These are phyloP conservation scores for Cyclostephanos tholiformis DNA, from an alignment of 108 stramenopile genomes.

Conservation along the genomic window DNA sequence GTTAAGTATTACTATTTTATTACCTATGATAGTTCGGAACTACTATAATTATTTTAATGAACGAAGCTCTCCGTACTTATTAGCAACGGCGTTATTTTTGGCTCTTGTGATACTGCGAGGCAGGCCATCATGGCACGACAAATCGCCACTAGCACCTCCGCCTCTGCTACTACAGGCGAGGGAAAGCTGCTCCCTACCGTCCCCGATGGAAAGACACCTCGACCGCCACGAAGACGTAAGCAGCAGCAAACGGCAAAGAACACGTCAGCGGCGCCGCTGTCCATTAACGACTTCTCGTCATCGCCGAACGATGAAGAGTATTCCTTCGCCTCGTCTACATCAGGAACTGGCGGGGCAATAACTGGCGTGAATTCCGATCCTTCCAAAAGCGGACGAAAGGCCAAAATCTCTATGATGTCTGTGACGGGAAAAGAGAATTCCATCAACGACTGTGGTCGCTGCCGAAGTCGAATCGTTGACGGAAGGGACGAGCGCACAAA, in stretches of 20 bases:
- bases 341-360: too few species aligned
- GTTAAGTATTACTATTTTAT: too few species aligned
- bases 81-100: too few species aligned
- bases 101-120: neutral
- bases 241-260: neutral
- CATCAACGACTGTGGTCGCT: neutral
- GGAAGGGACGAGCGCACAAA: neutral
- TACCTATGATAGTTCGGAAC: too few species aligned
- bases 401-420: neutral
- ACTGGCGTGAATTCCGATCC: neutral
- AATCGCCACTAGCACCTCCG: neutral
- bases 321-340: neutral
- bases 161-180: neutral
- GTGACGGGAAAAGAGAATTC: neutral
- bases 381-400: neutral
- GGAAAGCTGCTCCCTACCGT: neutral
- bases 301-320: constrained; percentile 4
- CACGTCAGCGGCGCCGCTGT: neutral
- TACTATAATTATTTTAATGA: too few species aligned
- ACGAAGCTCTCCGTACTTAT: too few species aligned
- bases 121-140: neutral
- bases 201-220: neutral
- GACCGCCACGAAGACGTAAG: constrained; percentile 13
- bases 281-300: neutral
- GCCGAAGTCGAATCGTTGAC: neutral